Base-by-base conservation (phyloP, 2,329 filamentous ascomycete genomes). In the Fusarium avenaceum region DNA sequence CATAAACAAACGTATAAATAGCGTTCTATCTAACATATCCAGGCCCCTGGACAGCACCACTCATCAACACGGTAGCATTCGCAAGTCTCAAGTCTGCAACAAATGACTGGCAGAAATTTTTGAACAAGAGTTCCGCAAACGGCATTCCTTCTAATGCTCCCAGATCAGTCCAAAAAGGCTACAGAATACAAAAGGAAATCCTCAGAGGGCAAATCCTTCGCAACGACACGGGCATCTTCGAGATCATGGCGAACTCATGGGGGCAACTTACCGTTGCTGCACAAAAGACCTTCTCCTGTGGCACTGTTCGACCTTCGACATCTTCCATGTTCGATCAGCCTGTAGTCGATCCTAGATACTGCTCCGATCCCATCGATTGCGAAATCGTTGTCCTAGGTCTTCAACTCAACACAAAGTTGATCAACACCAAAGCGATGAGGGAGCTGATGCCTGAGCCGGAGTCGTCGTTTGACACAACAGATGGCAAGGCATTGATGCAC, bases 21-120 rank as follows among this genome's bases (percentile, higher is more conserved):
- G 2, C 17, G 2, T 20, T 7, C 15, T 10, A 4, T 14, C 40
- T 61, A n/a, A 65, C 6, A 35, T 1, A 4, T n/a, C 10, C 6
- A 62, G 63, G 63, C 1, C 64, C 62, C 11, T 67, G 51, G 51
- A 67, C 64, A 39, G 62, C 64, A 6, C 62, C 64, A 8, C 50
- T 67, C 13, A 50, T 67, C 30, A 66, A 57, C 47, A 65, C 57
- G 0, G 57, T 62, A 42, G 62, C 44, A 7, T 66, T 62, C 7
- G 39, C 57, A 15, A 50, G 11, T 39, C 51, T 67, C 20, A 33
- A 39, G 4, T 57, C 40, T 9, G 57, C 55, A 8, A 57, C 47
- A 4, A 22, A 54, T 7, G 47, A 53, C 8, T 61, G 33, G 62
- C 22, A 53, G 33, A 14, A 52, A 14, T 56, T 52, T 14, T 30